These are phyloP conservation scores for Eutrema japonicum DNA, from an alignment of 345 rosid species.

Conservation along the genomic window DNA sequence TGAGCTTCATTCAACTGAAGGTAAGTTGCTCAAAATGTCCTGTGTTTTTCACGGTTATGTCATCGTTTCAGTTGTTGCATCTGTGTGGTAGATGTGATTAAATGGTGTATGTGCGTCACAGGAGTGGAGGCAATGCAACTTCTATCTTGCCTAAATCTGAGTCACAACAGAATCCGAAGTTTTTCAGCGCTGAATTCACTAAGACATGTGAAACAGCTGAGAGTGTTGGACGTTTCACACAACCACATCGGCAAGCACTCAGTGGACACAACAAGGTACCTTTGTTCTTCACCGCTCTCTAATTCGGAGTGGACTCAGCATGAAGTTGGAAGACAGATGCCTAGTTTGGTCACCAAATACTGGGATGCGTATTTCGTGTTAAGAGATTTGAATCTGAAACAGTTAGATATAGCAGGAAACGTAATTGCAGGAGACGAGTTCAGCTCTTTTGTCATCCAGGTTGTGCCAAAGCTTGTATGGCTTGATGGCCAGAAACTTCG, in stretches of 20 bases:
- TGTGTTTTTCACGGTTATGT: background rate
- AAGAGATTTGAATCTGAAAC: conserved; percentile 63
- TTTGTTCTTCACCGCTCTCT: conserved; percentile 75
- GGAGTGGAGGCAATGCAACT: conserved; percentile 87
- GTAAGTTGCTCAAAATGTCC: conserved; percentile 42
- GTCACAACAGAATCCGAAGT: conserved; percentile 67
- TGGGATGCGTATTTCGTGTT: conserved; percentile 76
- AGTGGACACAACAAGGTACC: conserved; percentile 74
- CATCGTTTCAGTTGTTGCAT: conserved; percentile 11
- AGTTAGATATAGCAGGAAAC: conserved; percentile 70
- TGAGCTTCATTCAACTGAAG: conserved; percentile 83
- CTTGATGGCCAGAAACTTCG: conserved; percentile 54
- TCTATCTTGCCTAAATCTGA: conserved; percentile 69
- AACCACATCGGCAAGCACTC: conserved; percentile 89
- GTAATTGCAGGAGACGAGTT: conserved; percentile 63
- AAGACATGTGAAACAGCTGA: conserved; percentile 64
- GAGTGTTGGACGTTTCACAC: conserved; percentile 73
- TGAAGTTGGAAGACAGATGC: conserved; percentile 36
- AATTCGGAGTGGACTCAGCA: conserved; percentile 57
- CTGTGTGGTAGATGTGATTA: conserved; percentile 9
- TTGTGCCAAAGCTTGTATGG: conserved; percentile 68
- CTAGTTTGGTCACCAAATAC: conserved; percentile 43
- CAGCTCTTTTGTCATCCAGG: conserved; percentile 55
- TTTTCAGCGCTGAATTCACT: conserved; percentile 78
- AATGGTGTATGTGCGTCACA: conserved; percentile 35